These are phyloP conservation scores for Endoconidiophora polonica DNA, from an alignment of 2,329 filamentous ascomycete species.

Conservation along the genomic window DNA sequence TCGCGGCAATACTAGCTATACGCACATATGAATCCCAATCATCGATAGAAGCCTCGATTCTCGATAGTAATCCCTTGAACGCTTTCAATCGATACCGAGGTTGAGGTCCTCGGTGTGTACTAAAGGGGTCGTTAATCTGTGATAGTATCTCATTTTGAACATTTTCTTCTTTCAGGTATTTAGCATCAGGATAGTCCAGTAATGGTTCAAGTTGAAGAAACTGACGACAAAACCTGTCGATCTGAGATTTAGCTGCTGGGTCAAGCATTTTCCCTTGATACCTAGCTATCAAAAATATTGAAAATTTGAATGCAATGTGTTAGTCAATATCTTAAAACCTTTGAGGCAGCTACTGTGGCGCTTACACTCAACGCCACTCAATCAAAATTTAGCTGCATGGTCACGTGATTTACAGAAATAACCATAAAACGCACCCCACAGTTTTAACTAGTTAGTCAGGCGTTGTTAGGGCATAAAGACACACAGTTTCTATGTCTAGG, in stretches of 20 bases:
- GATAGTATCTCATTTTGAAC: conserved; percentile 33
- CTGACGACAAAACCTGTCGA: conserved; percentile 47
- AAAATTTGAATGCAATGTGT: no score
- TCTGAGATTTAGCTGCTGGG: conserved; percentile 2
- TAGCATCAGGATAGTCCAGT: conserved; percentile 45
- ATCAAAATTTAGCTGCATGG: no score
- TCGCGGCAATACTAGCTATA: conserved; percentile 12
- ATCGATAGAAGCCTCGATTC: conserved; percentile 56
- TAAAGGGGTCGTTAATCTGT: background rate
- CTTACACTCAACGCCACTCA: no score
- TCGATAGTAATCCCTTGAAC: conserved; percentile 54
- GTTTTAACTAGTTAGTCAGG: no score
- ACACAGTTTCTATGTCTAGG: no score
- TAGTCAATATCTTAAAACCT: no score
- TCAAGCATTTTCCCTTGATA: background rate
- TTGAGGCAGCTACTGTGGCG: no score
- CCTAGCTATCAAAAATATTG: no score
- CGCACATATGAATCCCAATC: conserved; percentile 82
- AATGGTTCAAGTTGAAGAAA: conserved; percentile 58
- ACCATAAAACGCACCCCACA: no score
- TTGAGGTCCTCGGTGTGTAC: conserved; percentile 31
- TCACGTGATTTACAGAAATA: no score
- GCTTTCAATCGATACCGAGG: conserved; percentile 52
- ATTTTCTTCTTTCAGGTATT: conserved; percentile 38
- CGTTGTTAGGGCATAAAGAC: no score